These are phyloP conservation scores for Psilocybe sp. DNA, from an alignment of 768 basidiomycete genomes.

Conservation along the genomic window DNA sequence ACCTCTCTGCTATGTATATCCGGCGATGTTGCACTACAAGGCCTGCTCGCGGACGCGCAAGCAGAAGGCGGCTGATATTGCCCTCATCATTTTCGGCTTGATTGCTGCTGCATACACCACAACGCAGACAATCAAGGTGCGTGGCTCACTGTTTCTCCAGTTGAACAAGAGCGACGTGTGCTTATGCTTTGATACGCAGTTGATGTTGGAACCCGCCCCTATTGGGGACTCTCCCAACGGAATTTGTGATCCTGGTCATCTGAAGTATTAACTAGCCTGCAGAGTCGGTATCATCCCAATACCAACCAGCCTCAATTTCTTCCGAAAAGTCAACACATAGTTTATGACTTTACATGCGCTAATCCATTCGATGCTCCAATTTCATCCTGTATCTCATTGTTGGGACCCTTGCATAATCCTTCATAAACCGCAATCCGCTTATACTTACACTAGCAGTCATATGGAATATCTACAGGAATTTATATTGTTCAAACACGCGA, in stretches of 20 bases:
- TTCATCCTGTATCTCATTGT: too few relatives aligned
- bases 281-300: too few relatives aligned
- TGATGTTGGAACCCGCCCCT: constrained; percentile 54
- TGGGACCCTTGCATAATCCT: too few relatives aligned
- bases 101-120: constrained; percentile 77
- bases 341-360: too few relatives aligned
- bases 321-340: too few relatives aligned
- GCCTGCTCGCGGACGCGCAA: constrained; percentile 72
- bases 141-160: constrained; percentile 16
- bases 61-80: constrained; percentile 66
- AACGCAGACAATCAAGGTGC: constrained; percentile 68
- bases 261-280: not conserved
- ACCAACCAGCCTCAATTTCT: too few relatives aligned
- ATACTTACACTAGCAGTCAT: too few relatives aligned
- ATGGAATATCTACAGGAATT: too few relatives aligned
- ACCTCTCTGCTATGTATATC: constrained; percentile 92
- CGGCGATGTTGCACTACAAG: constrained; percentile 88
- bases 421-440: too few relatives aligned
- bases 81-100: constrained; percentile 74
- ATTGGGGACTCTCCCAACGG: constrained; percentile 35
- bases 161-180: not conserved
- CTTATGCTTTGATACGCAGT: constrained; percentile 28
- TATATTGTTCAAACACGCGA: too few relatives aligned
- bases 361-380: too few relatives aligned
- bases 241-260: constrained; percentile 21